Evolutionary conservation across 768 basidiomycete species (phyloP).

Genomic region (Podaxis sp.): DNA sequence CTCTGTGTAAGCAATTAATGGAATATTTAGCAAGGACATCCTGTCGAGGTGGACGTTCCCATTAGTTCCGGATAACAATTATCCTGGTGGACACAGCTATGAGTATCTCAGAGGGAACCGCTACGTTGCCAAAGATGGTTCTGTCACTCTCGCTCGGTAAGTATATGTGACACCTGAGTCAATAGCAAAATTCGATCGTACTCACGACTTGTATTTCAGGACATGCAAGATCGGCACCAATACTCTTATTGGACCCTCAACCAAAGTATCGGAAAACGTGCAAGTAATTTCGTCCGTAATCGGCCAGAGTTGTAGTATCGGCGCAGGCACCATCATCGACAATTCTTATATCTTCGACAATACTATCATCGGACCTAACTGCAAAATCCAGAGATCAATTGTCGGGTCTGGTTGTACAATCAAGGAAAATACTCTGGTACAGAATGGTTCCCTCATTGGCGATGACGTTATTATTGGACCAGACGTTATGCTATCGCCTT

Average conservation of each 20-base stretch:
- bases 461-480: constrained; percentile 81
- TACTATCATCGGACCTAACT: constrained; percentile 66
- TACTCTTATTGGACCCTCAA: constrained; percentile 81
- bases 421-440: constrained; percentile 63
- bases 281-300: constrained; percentile 73
- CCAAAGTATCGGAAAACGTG: constrained; percentile 64
- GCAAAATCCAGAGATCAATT: constrained; percentile 75
- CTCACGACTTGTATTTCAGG: constrained; percentile 24
- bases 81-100: constrained; percentile 79
- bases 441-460: constrained; percentile 76
- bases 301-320: constrained; percentile 73
- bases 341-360: constrained; percentile 85
- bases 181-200: not conserved
- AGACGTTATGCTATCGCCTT: constrained; percentile 61
- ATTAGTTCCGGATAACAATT: constrained; percentile 90
- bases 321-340: constrained; percentile 62
- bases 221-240: constrained; percentile 81
- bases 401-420: constrained; percentile 77
- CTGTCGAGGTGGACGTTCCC: constrained; percentile 94
- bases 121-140: constrained; percentile 79
- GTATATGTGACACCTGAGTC: constrained; percentile 18
- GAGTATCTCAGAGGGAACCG: constrained; percentile 87
- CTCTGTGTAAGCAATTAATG: constrained; percentile 4
- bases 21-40: constrained; percentile 75
- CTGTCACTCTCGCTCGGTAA: constrained; percentile 82